Evolutionary conservation across 768 basidiomycete species (phyloP).

Genomic region (Calocybe cyanea): DNA sequence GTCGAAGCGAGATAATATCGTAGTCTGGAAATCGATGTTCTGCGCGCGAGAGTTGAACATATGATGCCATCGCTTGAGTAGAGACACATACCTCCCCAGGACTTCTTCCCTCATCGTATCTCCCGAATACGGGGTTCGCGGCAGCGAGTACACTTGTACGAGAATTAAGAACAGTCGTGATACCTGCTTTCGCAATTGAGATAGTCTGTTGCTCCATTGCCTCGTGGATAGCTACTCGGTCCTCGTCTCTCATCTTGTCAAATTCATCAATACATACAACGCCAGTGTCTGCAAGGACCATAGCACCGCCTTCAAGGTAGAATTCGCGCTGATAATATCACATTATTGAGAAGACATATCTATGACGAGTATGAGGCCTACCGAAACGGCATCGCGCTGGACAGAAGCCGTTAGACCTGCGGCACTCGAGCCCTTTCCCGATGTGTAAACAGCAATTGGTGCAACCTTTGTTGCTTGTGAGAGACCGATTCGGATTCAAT

Average conservation of each 20-base stretch:
- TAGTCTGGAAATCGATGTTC: conserved; percentile 99
- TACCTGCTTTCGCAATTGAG: conserved; percentile 98
- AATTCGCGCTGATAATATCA: conserved; percentile 75
- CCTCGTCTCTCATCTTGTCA: conserved; percentile 99
- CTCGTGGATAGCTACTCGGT: conserved; percentile 98
- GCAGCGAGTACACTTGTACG: conserved; percentile 94
- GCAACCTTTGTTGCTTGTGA: conserved; percentile 59
- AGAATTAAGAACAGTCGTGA: conserved; percentile 95
- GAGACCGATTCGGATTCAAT: background rate
- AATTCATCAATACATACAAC: conserved; percentile 99
- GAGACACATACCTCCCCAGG: conserved; percentile 72
- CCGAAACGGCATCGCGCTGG: conserved; percentile 88
- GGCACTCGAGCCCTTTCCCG: conserved; percentile 97
- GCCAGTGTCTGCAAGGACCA: conserved; percentile 98
- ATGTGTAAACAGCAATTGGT: conserved; percentile 97
- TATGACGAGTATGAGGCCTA: conserved; percentile 31
- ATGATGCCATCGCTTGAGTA: background rate
- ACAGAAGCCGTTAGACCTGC: conserved; percentile 98
- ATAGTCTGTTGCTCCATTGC: conserved; percentile 99
- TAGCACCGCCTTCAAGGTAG: conserved; percentile 97
- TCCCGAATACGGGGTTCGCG: conserved; percentile 96
- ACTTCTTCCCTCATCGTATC: conserved; percentile 95
- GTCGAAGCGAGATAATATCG: conserved; percentile 96
- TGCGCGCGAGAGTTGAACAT: conserved; percentile 16
- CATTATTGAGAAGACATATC: conserved; percentile 3